Base-by-base conservation (phyloP, 2,329 filamentous ascomycete species). In the Calonectria honghensis region DNA sequence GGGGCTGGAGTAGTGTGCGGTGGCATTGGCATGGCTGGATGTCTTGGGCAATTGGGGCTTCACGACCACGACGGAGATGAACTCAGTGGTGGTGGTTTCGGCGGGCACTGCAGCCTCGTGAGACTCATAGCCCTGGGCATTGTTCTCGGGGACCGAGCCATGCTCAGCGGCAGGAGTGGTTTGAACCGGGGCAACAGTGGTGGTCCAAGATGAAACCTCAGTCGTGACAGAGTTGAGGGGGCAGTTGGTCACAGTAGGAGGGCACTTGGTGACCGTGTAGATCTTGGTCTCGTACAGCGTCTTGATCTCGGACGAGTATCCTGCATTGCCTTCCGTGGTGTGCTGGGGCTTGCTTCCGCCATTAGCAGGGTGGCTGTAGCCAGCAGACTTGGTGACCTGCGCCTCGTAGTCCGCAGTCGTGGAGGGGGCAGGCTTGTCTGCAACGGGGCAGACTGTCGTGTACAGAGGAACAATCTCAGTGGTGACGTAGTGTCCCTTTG, bases 181-280 rank as follows among this genome's bases (percentile, higher is more conserved):
- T 50, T 80, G 73, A 24, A 13, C 79, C 75, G 29, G 70, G 29
- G 76, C 66, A 39, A 78, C 61, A 54, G 78, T 72, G 16, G 78
- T 81, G 14, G 73, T 79, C 76, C 73, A 79, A 1, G 75, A 76
- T n/a, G 72, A 74, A 64, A 85, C 79, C 72, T 83, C 81, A 0
- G 84, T 85, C 37, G 80, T 83, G 69, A 84, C 78, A 27, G 81
- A 75, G 39, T 84, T 82, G 65, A 83, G 81, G 16, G 82, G 82
- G 80, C 90, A 92, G 88, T 90, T 83, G 78, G 87, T 86, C 76
- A 90, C 87, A 72, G 84, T 85, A 52, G 89, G 85, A 68, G 85
- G 86, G 83, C 90, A 92, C 41, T 88, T 88, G 79, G 89, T 91
- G 84, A 91, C 85, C 81, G 89, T 91, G 75, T 89, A 85, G 76